Base-by-base conservation (phyloP, 2,329 filamentous ascomycete genomes). In the Fusarium kyushuense region DNA sequence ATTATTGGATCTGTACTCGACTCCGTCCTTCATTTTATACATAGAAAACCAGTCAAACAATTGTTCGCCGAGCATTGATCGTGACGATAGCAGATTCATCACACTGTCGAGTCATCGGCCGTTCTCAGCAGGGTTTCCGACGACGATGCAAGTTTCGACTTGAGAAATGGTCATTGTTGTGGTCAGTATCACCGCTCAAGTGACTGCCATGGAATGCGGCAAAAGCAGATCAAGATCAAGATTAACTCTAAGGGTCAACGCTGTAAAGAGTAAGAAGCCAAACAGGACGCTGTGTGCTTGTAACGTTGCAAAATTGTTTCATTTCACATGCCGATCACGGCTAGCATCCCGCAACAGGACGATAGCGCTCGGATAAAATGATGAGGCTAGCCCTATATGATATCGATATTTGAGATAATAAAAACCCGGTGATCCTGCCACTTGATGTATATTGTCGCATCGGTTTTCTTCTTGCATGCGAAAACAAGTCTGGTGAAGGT, bases 281-380 rank as follows among this genome's bases (percentile, higher is more conserved):
- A 25, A 21, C 23, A 30, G 48, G 21, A 16, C n/a, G 14, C 17
- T 35, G 6, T 16, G 17, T 8, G 14, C 40, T 23, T 57, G 59
- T 27, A 63, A 63, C 60, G 60, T 63, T 63, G 51, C 60, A 57
- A 41, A 57, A 12, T 6, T 38, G 60, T 63, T 38, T 48, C 49
- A 58, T 23, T 23, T 33, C 5, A 5, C 9, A 19, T 6, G 16
- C 6, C 21, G 27, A 43, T 57, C 32, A 27, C 14, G 17, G 6
- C 12, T 23, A 19, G 13, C 3, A 13, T 29, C 29, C 27, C 6
- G 25, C 21, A 16, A 45, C 19, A 48, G 16, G 23, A 10, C 6
- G n/a, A 7, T 10, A 2, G 6, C 5, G 5, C 7, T 8, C 25
- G 23, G 6, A 19, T 17, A 19, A 8, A 29, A 54, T 25, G 13